phyloP scores from a whole-genome alignment of 768 basidiomycete genomes.

The Kwoniella shandongensis region DNA sequence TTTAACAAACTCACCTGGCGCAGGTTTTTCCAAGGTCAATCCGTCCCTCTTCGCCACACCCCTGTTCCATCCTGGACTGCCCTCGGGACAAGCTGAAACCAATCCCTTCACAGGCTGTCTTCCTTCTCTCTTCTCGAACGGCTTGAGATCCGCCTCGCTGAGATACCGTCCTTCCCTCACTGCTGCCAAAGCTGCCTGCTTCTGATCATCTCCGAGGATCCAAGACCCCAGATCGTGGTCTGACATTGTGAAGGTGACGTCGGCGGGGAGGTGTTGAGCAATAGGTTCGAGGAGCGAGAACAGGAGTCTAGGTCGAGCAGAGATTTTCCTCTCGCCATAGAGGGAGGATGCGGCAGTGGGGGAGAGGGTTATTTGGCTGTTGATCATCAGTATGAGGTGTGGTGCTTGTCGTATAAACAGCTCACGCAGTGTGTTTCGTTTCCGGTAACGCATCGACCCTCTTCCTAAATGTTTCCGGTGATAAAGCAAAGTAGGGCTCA shows the following conservation, averaged over 20 bases:
- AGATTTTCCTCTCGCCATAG: slow-evolving; percentile 31
- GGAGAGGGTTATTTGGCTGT: slow-evolving; percentile 40
- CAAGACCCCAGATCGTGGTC: slow-evolving; percentile 51
- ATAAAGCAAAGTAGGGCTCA: slow-evolving; percentile 76
- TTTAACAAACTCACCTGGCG: slow-evolving; percentile 8
- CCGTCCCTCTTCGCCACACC: slow-evolving; percentile 16
- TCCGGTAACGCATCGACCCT: slow-evolving; percentile 31
- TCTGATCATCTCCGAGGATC: slow-evolving; percentile 46
- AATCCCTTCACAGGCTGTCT: slow-evolving; percentile 25
- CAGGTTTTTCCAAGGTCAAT: background rate
- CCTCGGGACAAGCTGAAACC: slow-evolving; percentile 46
- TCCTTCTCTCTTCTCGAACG: slow-evolving; percentile 42
- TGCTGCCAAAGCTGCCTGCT: slow-evolving; percentile 28
- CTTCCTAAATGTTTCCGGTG: slow-evolving; percentile 56
- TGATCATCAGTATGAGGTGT: background rate
- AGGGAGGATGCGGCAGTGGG: slow-evolving; percentile 27
- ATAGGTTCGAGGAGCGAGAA: slow-evolving; percentile 44
- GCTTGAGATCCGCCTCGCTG: slow-evolving; percentile 32
- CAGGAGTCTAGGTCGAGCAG: slow-evolving; percentile 37
- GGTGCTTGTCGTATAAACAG: background rate
- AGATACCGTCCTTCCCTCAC: slow-evolving; percentile 33
- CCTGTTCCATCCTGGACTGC: slow-evolving; percentile 31
- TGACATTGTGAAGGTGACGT: slow-evolving; percentile 40
- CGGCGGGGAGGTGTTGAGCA: slow-evolving; percentile 33
- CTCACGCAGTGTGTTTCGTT: slow-evolving; percentile 41